Conservation (phyloP, 768 basidiomycete genomes). For the Rhodosporidiobolus odoratus region DNA sequence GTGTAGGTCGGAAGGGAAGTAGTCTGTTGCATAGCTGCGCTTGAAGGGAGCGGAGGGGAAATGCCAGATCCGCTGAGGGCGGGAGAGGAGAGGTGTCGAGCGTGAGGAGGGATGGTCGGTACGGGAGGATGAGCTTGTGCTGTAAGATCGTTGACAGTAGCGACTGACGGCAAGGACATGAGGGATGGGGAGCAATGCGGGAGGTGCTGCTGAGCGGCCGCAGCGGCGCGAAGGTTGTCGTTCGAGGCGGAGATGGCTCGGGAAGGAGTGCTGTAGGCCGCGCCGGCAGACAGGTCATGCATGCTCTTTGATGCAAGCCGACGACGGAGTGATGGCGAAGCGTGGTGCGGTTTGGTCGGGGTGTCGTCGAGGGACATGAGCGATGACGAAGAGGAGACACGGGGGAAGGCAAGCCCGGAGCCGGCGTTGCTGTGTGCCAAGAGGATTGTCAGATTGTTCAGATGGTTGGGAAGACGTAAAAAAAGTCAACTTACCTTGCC, state of each 20-base stretch:
- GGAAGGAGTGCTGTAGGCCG: slow-evolving; percentile 1
- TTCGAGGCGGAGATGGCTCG: slow-evolving; percentile 29
- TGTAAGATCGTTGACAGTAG: not conserved
- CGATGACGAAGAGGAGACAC: slow-evolving; percentile 27
- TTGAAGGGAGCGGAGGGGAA: not conserved
- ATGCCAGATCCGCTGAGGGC: not conserved
- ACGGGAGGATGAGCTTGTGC: not conserved
- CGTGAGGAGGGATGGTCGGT: not conserved
- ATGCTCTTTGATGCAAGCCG: slow-evolving; percentile 36
- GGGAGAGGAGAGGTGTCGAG: not conserved
- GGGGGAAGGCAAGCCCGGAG: slow-evolving; percentile 21
- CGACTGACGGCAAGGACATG: slow-evolving; percentile 14
- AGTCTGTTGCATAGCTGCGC: not conserved
- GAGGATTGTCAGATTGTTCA: not conserved
- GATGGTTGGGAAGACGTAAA: no score
- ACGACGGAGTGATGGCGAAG: slow-evolving; percentile 21
- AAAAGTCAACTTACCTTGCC: slow-evolving; percentile 22
- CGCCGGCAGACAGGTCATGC: slow-evolving; percentile 26
- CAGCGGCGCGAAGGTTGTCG: slow-evolving; percentile 22
- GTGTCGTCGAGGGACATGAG: slow-evolving; percentile 41
- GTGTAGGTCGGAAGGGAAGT: not conserved
- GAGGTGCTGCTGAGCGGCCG: slow-evolving; percentile 9
- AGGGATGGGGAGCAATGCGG: slow-evolving; percentile 11
- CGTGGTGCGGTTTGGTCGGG: slow-evolving; percentile 19
- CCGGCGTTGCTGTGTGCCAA: not conserved